Base-by-base conservation (phyloP, 1,139 yeast species). In the Hansenula anomala region DNA sequence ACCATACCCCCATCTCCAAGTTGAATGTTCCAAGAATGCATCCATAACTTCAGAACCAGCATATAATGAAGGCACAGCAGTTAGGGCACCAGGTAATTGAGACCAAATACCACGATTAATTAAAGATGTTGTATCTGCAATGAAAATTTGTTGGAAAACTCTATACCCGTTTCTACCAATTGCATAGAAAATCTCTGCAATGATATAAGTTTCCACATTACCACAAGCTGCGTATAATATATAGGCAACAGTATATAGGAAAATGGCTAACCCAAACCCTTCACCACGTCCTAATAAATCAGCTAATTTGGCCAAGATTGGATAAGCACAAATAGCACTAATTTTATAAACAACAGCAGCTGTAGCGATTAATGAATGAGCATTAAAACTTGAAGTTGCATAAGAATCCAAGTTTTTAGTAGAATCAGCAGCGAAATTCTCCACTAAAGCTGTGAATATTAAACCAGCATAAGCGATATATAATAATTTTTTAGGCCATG, bases 1-100 rank as follows among this genome's bases (percentile, higher is more conserved):
- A 34, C 68, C 68, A 43, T 59, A 64, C 18, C 65, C 68, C 68
- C 68, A 63, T 51, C 67, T 58, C 69, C 69, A 63, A 10, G 52
- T 46, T 12, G 51, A 46, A 33, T 44, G 44, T 1, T 46, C 46
- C 22, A 50, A 32, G 38, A 54, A 45, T 19, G 49, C 52, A 29
- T 55, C 58, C 40, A 46, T 49, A 30, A 55, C 44, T 26, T 47
- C 42, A 6, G 55, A 44, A 36, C 59, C 58, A 17, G 55, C 51
- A 27, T 54, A 55, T 11, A 48, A 30, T 9, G 58, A 40, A 27
- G 58, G 58, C 30, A 54, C 44, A 11, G 53, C 49, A 15, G 56
- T 45, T 5, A 50, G 23, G 12, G 55, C 50, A 23, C 41, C 46
- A 14, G 69, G 70, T 14, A 66, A 43, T 38, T 59, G 62, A 13